Conservation (phyloP, 2,329 filamentous ascomycete species). For the Phoma sp. region DNA sequence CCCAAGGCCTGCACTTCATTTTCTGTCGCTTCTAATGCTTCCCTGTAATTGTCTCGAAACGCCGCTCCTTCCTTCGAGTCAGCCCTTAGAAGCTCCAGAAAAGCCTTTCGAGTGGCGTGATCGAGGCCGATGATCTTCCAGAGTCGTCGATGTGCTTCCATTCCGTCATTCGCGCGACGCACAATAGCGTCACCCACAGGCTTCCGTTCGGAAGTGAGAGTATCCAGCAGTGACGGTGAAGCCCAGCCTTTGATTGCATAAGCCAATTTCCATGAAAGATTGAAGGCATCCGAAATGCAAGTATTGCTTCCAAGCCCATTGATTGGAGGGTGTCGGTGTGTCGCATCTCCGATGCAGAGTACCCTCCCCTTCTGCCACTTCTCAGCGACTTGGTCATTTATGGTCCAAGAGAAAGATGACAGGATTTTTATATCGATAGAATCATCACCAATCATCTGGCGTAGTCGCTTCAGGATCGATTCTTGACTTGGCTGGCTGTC, state of each 20-base stretch:
- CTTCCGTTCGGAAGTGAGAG: conserved; percentile 39
- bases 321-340: not conserved
- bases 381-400: not conserved
- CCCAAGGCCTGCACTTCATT: not conserved
- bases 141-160: not conserved
- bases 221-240: conserved; percentile 27
- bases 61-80: not conserved
- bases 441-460: conserved; percentile 20
- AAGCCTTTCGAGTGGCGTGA: not conserved
- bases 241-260: conserved; percentile 38
- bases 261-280: conserved; percentile 48
- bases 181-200: conserved; percentile 26
- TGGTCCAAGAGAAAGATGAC: not conserved
- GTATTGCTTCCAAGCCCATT: conserved; percentile 23
- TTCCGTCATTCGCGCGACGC: not conserved
- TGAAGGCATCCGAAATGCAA: conserved; percentile 21
- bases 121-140: not conserved
- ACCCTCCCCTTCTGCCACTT: not conserved
- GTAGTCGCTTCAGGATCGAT: conserved; percentile 9
- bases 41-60: not conserved
- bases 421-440: conserved; percentile 10
- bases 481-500: not conserved
- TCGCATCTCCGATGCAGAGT: not conserved
- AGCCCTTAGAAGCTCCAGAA: not conserved
- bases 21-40: not conserved